Evolutionary conservation across 2,329 filamentous ascomycete species (phyloP).

Genomic region (Neonectria punicea): DNA sequence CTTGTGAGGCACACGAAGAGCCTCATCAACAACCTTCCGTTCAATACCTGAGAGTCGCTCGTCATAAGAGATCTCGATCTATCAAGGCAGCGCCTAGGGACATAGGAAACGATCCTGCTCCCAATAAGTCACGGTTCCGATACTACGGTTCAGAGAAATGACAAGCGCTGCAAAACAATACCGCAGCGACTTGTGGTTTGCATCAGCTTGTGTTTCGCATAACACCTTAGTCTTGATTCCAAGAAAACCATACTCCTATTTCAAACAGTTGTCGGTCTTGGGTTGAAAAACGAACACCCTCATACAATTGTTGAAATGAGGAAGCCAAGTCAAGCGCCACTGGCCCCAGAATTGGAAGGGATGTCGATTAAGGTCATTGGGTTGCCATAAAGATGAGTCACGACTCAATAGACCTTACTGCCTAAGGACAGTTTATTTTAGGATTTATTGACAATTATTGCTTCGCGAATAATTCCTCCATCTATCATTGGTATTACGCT

Average conservation of each 20-base stretch:
- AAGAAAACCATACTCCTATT: background rate
- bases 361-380: too few species aligned
- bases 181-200: background rate
- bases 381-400: too few species aligned
- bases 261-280: background rate
- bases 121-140: background rate
- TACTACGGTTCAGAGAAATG: background rate
- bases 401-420: too few species aligned
- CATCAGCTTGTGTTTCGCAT: background rate
- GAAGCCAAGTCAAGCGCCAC: background rate
- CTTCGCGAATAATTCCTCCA: background rate
- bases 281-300: background rate
- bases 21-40: conserved; percentile 25
- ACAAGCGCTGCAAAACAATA: background rate
- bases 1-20: conserved; percentile 39
- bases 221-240: background rate
- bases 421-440: too few species aligned
- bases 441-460: too few species aligned
- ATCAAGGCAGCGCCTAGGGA: background rate
- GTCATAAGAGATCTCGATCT: background rate
- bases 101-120: background rate
- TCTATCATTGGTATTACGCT: background rate
- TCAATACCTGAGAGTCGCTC: conserved; percentile 4
- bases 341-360: too few species aligned
- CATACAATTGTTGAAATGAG: background rate